A percentile compares a stretch with the other conserved stretches of the same genome.
Evolutionary conservation across 2,329 filamentous ascomycete genomes (phyloP).

Genomic region (Colletotrichum musae): DNA sequence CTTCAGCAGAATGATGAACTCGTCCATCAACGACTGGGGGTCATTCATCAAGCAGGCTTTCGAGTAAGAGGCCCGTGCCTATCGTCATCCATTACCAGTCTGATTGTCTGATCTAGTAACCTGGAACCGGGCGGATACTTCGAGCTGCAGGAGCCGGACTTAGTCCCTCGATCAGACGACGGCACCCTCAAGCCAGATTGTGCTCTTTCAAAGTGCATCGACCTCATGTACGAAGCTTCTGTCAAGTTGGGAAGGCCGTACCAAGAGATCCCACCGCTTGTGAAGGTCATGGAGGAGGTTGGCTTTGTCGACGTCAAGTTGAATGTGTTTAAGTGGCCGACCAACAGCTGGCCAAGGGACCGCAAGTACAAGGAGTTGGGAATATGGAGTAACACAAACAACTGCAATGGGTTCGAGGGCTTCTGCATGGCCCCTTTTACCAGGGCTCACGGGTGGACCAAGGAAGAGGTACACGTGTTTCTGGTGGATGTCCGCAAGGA

Average conservation of each 20-base stretch:
- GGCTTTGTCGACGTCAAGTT: constrained; percentile 50
- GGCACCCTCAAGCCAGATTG: constrained; percentile 47
- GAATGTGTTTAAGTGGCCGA: constrained; percentile 48
- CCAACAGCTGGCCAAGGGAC: constrained; percentile 50
- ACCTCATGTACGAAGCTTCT: constrained; percentile 27
- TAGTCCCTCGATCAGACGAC: constrained; percentile 58
- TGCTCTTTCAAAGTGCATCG: constrained; percentile 44
- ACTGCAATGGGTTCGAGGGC: constrained; percentile 49
- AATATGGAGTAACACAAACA: too few species aligned
- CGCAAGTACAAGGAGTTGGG: constrained; percentile 49
- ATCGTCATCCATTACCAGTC: too few species aligned
- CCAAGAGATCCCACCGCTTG: too few species aligned
- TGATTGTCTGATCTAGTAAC: too few species aligned
- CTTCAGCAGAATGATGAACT: constrained; percentile 68
- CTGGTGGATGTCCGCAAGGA: constrained; percentile 49
- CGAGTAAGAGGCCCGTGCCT: too few species aligned
- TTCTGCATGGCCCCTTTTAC: constrained; percentile 53
- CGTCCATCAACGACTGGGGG: constrained; percentile 67
- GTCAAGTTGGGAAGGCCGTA: constrained; percentile 46
- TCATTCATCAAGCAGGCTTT: constrained; percentile 61
- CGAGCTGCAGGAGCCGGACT: constrained; percentile 59
- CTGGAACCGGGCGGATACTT: constrained; percentile 64
- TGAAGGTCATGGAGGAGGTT: too few species aligned
- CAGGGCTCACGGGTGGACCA: constrained; percentile 48
- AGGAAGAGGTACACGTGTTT: constrained; percentile 49